Evolutionary conservation across 345 rosid genomes (phyloP), one percentile per base, ranked within the genome.

Genomic region (Citrus trifoliata): DNA sequence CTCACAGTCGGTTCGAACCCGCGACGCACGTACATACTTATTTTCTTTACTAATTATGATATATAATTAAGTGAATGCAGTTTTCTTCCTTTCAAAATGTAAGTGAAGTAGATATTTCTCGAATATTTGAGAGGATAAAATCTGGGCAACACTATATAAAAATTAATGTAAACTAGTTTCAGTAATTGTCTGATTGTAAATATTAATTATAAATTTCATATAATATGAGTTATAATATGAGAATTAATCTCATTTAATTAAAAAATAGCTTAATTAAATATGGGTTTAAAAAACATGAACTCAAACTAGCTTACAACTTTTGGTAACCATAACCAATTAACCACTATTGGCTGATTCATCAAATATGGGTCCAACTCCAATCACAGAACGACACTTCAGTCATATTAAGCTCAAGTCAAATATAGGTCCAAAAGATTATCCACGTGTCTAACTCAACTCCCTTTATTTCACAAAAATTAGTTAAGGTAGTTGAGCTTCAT

Each of bases 401-500:
- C 7, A 13, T 19, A n/a, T n/a, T 9, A 73, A 59, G 51, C 30
- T 53, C 28, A 76, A 14, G 82, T 76, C 82, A 79, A 79, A 71
- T 62, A 9, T 21, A 22, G 59, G 71, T 59, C 46, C 51, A 30
- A 16, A 40, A 67, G 67, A 42, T 66, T 3, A 56, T 14, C 67
- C 38, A 71, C 64, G 74, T 72, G 83, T 79, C 71, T 5, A 63
- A 70, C 68, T 33, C 60, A 73, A 62, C 48, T 5, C 62, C 37
- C 73, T 42, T 21, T 56, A 16, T 32, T 66, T 56, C 48, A 74
- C 18, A 48, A 51, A 65, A 78, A 25, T 79, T 87, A 61, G 88
- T 88, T 83, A 71, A 63, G 82, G 92, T 84, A 48, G 93, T 82
- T 87, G 88, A 89, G 72, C 92, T 88, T 76, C 87, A 83, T 80